phyloP scores from a whole-genome alignment of 192 early-diverging fungal genomes.

The Coemansia brasiliensis region DNA sequence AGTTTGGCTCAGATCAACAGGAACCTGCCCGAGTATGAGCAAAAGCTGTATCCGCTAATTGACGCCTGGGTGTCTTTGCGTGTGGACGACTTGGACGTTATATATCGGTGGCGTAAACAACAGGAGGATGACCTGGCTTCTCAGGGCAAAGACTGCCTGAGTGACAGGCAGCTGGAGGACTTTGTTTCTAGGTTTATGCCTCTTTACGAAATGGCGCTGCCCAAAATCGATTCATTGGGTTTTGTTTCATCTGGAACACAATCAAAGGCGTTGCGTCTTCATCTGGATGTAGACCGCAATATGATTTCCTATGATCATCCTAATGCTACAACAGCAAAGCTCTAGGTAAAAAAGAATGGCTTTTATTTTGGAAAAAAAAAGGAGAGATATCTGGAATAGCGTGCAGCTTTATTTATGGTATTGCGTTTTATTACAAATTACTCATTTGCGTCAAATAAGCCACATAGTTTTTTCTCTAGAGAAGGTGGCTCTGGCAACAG shows the following conservation, averaged over 20 bases:
- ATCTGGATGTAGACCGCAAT: constrained; percentile 45
- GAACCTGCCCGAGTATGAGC: constrained; percentile 56
- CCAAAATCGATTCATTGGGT: constrained; percentile 31
- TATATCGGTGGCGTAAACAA: constrained; percentile 85
- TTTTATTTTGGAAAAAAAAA: too few species aligned
- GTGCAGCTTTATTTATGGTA: constrained; percentile 1
- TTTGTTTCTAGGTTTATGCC: constrained; percentile 93
- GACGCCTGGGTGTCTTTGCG: constrained; percentile 77
- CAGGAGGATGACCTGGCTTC: constrained; percentile 71
- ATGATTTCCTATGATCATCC: constrained; percentile 40
- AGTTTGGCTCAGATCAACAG: constrained; percentile 37
- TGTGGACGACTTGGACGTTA: constrained; percentile 59
- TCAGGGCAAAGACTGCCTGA: constrained; percentile 56
- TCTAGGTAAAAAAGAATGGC: not conserved
- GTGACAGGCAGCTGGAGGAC: constrained; percentile 70
- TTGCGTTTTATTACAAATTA: not conserved
- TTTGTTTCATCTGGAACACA: constrained; percentile 35
- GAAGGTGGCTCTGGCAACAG: too few species aligned
- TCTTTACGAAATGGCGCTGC: constrained; percentile 60
- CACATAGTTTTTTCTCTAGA: too few species aligned
- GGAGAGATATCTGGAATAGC: constrained; percentile 1
- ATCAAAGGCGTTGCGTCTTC: constrained; percentile 36
- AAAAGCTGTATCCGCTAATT: constrained; percentile 62
- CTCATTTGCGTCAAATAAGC: not conserved
- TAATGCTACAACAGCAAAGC: too few species aligned